Evolutionary conservation across 2,329 filamentous ascomycete species (phyloP).

Genomic region (Aspergillus hortae): DNA sequence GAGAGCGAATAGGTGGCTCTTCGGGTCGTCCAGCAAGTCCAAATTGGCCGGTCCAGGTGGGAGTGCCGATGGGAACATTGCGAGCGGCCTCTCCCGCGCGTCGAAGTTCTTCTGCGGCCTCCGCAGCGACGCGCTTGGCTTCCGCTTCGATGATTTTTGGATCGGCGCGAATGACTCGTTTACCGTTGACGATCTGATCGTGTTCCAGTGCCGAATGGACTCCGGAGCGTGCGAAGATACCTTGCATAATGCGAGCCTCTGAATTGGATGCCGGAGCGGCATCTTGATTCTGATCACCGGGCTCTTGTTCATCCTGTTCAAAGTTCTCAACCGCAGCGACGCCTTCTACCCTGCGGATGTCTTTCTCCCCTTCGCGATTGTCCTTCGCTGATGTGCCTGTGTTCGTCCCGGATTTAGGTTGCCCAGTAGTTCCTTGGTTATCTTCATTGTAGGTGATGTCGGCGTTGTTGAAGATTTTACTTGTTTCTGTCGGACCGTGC

Average conservation of each 20-base stretch:
- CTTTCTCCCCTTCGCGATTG: conserved; percentile 34
- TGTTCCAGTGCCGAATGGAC: conserved; percentile 93
- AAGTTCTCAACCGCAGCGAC: conserved; percentile 65
- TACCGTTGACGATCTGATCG: conserved; percentile 81
- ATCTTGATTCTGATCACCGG: conserved; percentile 17
- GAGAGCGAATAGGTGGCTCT: conserved; percentile 45
- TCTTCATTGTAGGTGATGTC: conserved; percentile 63
- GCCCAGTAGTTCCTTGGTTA: conserved; percentile 8
- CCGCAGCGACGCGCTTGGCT: conserved; percentile 72
- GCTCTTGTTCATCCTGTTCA: conserved; percentile 46
- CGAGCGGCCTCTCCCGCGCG: conserved; percentile 70
- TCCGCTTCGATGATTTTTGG: conserved; percentile 75
- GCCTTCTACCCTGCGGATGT: conserved; percentile 55
- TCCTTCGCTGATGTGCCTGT: background rate
- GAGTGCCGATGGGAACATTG: conserved; percentile 72
- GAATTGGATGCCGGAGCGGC: conserved; percentile 30
- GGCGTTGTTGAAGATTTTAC: conserved; percentile 80
- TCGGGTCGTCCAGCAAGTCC: conserved; percentile 72
- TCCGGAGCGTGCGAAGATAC: conserved; percentile 79
- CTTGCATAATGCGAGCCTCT: conserved; percentile 78
- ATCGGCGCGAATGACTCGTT: conserved; percentile 68
- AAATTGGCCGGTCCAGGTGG: conserved; percentile 88
- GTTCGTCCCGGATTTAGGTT: background rate
- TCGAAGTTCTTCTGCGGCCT: conserved; percentile 73
- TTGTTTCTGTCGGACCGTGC: conserved; percentile 74